Conservation (phyloP, 805 yeast species). For the Scheffersomyces coipomensis region DNA sequence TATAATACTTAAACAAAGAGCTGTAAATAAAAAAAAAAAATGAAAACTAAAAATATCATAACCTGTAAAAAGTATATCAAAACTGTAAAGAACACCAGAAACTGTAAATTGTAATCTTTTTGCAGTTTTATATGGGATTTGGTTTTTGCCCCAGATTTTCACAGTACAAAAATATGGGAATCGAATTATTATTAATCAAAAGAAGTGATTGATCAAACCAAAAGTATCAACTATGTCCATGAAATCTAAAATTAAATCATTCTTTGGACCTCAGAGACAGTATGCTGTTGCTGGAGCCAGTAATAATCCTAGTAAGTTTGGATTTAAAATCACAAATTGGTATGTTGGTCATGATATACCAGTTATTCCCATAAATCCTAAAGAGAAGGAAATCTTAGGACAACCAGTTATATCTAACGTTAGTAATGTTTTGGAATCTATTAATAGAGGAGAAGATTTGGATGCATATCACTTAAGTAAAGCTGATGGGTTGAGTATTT, state of each 20-base stretch:
- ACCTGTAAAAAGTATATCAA: too few relatives aligned
- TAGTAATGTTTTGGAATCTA: conserved; percentile 21
- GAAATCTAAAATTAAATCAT: conserved; percentile 36
- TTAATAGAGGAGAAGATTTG: conserved; percentile 15
- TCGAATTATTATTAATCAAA: too few relatives aligned
- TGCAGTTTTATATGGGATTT: too few relatives aligned
- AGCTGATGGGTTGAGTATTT: conserved; percentile 51
- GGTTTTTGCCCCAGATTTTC: too few relatives aligned
- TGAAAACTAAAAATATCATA: too few relatives aligned
- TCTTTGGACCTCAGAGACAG: conserved; percentile 51
- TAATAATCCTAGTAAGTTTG: conserved; percentile 60
- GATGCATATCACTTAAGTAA: conserved; percentile 21
- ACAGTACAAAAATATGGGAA: too few relatives aligned
- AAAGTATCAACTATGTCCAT: conserved; percentile 38
- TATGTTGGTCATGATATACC: conserved; percentile 55
- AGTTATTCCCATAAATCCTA: conserved; percentile 67
- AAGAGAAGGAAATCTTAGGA: conserved; percentile 45
- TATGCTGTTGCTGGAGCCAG: conserved; percentile 77
- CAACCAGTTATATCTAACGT: conserved; percentile 35
- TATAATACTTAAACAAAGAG: too few relatives aligned
- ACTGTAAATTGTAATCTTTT: too few relatives aligned
- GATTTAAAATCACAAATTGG: conserved; percentile 70
- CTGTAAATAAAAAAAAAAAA: too few relatives aligned
- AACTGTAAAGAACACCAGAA: too few relatives aligned
- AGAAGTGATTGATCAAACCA: too few relatives aligned